Conservation (phyloP, 164 flowering plant genomes). For the Nymphaea colorata region DNA sequence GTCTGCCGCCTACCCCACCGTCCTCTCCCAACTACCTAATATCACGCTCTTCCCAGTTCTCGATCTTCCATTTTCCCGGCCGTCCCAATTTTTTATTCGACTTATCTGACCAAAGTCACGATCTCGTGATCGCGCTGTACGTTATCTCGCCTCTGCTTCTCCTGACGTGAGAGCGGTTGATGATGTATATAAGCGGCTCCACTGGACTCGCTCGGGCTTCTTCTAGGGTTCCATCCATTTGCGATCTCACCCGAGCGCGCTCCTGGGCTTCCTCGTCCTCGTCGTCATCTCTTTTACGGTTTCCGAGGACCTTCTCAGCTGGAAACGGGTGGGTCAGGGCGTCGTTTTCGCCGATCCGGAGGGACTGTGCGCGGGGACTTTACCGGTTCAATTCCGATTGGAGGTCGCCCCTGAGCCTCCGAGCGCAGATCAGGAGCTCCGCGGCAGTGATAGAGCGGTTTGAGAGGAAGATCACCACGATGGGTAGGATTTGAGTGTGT, state of each 20-base stretch:
- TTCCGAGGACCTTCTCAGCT: not conserved
- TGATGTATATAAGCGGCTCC: constrained; percentile 2
- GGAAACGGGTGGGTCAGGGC: too few species aligned
- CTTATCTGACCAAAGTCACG: too few species aligned
- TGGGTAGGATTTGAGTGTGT: constrained; percentile 33
- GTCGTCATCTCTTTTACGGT: not conserved
- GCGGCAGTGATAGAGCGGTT: constrained; percentile 39
- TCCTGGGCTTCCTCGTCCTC: not conserved
- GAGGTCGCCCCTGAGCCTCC: constrained; percentile 32
- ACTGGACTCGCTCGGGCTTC: not conserved
- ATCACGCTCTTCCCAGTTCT: too few species aligned
- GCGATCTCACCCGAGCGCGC: not conserved
- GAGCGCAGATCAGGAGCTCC: constrained; percentile 40
- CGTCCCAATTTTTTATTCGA: too few species aligned
- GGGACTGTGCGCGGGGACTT: not conserved
- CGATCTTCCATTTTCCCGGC: too few species aligned
- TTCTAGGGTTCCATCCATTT: not conserved
- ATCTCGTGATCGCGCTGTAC: too few species aligned
- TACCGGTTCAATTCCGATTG: constrained; percentile 12
- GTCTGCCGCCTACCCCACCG: too few species aligned
- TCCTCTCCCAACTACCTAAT: too few species aligned
- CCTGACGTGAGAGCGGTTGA: not conserved
- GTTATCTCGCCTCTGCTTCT: too few species aligned
- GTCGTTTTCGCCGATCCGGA: too few species aligned
- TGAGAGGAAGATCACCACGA: constrained; percentile 45